Evolutionary conservation across 257 asterid genomes (phyloP).

Genomic region (Salvia miltiorrhiza): DNA sequence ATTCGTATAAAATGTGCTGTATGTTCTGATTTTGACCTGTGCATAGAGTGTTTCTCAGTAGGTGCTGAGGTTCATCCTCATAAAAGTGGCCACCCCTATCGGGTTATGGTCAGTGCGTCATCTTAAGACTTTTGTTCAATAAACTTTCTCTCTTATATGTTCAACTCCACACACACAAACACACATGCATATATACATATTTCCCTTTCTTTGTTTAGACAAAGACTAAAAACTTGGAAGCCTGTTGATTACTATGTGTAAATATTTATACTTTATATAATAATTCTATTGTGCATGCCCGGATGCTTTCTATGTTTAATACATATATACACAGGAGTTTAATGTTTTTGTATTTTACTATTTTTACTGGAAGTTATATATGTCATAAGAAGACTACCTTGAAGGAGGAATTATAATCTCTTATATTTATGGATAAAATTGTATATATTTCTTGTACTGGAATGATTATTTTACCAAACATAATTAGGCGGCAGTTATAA

Average conservation of each 20-base stretch:
- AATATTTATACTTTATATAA: background rate
- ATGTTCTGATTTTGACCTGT: conserved; percentile 83
- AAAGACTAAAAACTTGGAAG: background rate
- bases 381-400: background rate
- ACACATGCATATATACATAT: background rate
- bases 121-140: background rate
- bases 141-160: conserved; percentile 5
- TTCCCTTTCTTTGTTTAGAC: background rate
- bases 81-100: conserved; percentile 68
- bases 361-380: background rate
- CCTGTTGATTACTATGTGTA: background rate
- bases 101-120: conserved; percentile 69
- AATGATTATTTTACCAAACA: background rate
- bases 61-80: conserved; percentile 91
- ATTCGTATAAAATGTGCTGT: conserved; percentile 79
- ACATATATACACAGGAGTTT: background rate
- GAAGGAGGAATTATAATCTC: background rate
- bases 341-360: background rate
- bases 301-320: background rate
- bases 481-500: background rate
- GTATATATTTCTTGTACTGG: background rate
- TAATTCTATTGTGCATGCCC: background rate
- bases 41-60: conserved; percentile 86
- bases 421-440: background rate
- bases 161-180: background rate